A percentile compares a stretch with the other conserved stretches of the same genome.
These are phyloP conservation scores for Vickermania ingenoplastis DNA, from an alignment of 208 protist genomes.

Conservation along the genomic window DNA sequence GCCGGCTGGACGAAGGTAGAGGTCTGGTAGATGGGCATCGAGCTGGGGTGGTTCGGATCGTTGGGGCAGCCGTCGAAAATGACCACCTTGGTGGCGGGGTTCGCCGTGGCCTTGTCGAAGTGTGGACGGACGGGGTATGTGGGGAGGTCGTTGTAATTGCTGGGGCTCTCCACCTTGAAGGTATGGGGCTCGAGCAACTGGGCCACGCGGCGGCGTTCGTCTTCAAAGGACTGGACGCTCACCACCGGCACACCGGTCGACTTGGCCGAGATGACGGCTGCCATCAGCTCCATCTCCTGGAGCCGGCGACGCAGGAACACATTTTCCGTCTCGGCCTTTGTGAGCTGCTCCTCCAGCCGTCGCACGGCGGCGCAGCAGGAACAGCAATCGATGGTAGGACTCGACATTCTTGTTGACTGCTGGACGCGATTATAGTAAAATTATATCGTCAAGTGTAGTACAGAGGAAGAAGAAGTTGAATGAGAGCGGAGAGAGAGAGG, in stretches of 20 bases:
- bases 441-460: no score
- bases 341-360: no score
- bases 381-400: no score
- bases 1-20: constrained; percentile 86
- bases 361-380: no score
- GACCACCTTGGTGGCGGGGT: constrained; percentile 66
- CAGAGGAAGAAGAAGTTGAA: no score
- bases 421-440: no score
- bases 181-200: constrained; percentile 23
- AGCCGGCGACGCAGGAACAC: constrained; percentile 31
- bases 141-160: constrained; percentile 50
- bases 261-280: constrained; percentile 35
- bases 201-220: constrained; percentile 35
- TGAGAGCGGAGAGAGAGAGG: no score
- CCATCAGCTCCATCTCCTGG: constrained; percentile 37
- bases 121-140: constrained; percentile 65
- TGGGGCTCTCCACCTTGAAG: constrained; percentile 20
- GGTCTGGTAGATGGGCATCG: constrained; percentile 87
- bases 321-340: no score
- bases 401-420: no score
- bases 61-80: constrained; percentile 84
- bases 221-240: constrained; percentile 39
- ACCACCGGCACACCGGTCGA: constrained; percentile 26
- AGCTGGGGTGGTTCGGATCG: constrained; percentile 84
- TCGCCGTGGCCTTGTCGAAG: constrained; percentile 53